Base-by-base conservation (phyloP, 257 asterid genomes). In the Fraxinus excelsior region DNA sequence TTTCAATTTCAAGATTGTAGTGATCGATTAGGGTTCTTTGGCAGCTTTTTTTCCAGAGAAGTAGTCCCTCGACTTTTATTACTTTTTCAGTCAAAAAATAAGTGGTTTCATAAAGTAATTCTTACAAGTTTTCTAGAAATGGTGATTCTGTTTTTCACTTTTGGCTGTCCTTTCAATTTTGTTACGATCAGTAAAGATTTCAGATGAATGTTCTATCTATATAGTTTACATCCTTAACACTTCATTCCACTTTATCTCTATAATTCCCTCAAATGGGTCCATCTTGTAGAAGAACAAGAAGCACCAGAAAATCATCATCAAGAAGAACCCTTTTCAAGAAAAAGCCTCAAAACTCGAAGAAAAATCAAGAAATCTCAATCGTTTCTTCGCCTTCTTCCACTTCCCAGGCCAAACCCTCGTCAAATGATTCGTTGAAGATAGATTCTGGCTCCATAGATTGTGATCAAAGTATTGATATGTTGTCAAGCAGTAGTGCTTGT, bases 251-350 rank as follows among this genome's bases (percentile, higher is more conserved):
- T 62, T 62, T 23, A 0, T 26, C 16, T 10, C 16, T 62, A 65
- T 67, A 56, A 44, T 49, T 26, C 74, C 82, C 75, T 72, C 66
- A 35, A 25, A 91, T 89, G 96, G 85, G 87, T 77, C 90, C 93
- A 62, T 84, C 92, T 13, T 79, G 88, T 79, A 82, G 86, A 73
- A 70, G 76, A 66, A 76, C 68, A n/a, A 80, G 83, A 75, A 74
- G 76, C 71, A 80, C 69, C 12, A 80, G 83, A 70, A 76, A 73
- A 64, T 69, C 84, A 76, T 70, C 75, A 26, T 19, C 85, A 42
- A 81, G 78, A 78, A 79, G 40, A 81, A 25, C 76, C 68, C 76
- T 28, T 13, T 42, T n/a, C 34, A 79, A 83, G 81, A 84, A 77
- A 38, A 64, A 51, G 23, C 14, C 25, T 23, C 46, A 68, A 21